Conservation (phyloP, 805 yeast genomes). For the Hanseniaspora taiwanica region DNA sequence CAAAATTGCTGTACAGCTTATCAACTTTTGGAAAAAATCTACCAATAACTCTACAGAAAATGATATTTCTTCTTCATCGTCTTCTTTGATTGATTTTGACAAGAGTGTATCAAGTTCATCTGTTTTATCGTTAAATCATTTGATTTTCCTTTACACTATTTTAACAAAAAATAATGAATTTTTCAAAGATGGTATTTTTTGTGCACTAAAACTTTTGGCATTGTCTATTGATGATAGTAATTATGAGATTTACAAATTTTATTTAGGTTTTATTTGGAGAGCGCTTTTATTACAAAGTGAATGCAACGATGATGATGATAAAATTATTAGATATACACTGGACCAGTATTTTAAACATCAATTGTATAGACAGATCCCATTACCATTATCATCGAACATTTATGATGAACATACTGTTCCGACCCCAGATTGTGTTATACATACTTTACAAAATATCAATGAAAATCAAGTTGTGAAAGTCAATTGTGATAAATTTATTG, state of each 20-base stretch:
- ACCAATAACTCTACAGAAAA: constrained; percentile 1
- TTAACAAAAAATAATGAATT: constrained; percentile 38
- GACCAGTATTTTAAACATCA: constrained; percentile 23
- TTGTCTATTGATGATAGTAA: constrained; percentile 17
- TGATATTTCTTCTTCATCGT: constrained; percentile 12
- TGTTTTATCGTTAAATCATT: background rate
- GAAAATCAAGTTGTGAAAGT: background rate
- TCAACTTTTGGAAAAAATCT: constrained; percentile 16
- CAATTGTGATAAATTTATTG: constrained; percentile 12
- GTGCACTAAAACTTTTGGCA: constrained; percentile 41
- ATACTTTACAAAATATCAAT: constrained; percentile 10
- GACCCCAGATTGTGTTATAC: constrained; percentile 10
- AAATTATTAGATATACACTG: constrained; percentile 35
- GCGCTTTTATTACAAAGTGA: no score
- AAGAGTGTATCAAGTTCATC: background rate
- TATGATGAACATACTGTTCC: constrained; percentile 3
- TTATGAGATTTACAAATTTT: constrained; percentile 22
- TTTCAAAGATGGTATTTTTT: constrained; percentile 25
- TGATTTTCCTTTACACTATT: constrained; percentile 26
- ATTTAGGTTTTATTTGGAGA: constrained; percentile 37
- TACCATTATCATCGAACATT: constrained; percentile 18
- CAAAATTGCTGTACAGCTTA: constrained; percentile 13
- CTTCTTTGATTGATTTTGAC: background rate
- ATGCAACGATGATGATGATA: constrained; percentile 33
- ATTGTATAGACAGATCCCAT: constrained; percentile 16